Evolutionary conservation across 768 basidiomycete genomes (phyloP), one percentile per base, ranked within the genome.

Genomic region (Mycena latifolia): DNA sequence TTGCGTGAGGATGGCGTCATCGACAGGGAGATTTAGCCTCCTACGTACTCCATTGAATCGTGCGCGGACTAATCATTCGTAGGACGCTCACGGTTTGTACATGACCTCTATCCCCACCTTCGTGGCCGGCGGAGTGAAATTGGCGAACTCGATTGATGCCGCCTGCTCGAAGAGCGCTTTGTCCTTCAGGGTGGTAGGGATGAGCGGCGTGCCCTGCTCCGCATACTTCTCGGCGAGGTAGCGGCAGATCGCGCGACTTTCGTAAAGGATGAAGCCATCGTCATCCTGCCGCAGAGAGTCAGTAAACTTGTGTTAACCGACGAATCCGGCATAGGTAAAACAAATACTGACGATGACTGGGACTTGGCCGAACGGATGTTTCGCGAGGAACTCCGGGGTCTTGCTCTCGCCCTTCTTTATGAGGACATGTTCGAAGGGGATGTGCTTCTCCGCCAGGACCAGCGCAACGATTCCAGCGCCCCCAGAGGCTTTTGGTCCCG

Each of bases 361-460:
- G 5, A 57, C 58, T 33, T 63, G 54, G 9, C 53, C 61, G 27
- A 63, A 63, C 5, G 61, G 54, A 2, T 55, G 45, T 15, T 39
- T 55, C 8, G 25, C 29, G 1, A 55, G 15, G 39, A 28, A 55
- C 17, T 55, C 54, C 2, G 54, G 25, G 15, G 37, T n/a, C 12
- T 43, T 54, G 22, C 37, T n/a, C 11, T 54, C 33, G 33, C 33
- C 33, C 33, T 35, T 35, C 33, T 6, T 14, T 6, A 35, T 35
- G 8, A 14, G 14, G 33, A 35, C 33, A 14, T 7, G 14, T 14
- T 35, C 33, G 33, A 35, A 35, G 14, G 11, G 60, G 22, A 61
- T 35, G 6, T 54, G 24, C 35, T 61, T 61, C 41, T 53, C 51
- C 2, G 27, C 29, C 24, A 61, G 39, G 28, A 61, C 60, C 15